Base-by-base conservation (phyloP, 148 eudicot species). In the Nyssa sinensis region DNA sequence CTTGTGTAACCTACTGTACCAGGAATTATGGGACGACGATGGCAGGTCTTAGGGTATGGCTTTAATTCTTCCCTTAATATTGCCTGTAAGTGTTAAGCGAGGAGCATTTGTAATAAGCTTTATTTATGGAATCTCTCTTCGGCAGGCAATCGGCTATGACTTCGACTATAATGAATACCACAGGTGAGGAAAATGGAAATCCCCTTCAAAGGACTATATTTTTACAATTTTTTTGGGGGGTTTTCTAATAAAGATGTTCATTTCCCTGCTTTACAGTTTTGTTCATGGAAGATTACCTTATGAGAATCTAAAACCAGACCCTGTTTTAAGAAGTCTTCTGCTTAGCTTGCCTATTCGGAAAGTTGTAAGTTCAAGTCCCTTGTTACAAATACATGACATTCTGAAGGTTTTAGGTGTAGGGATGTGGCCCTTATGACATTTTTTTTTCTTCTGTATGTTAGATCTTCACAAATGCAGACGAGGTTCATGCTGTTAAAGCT, bases 391-490 rank as follows among this genome's bases (percentile, higher is more conserved):
- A 32, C 1, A 4, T 12, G 23, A 41, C 57, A 12, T 3, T 25
- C 13, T 6, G 14, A 24, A 24, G 5, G 3, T 1, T 10, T 24
- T 14, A 37, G 30, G 23, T 63, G 53, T 41, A 31, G 30, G 7
- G 62, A 55, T 73, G 29, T 74, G 51, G n/a, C 16, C 16, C 51
- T 44, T 44, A 13, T 44, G 3, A 44, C 51, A 44, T 44, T 44
- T 2, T 44, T 44, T 44, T 44, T 44, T 13, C 51, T 44, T 44
- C 3, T 14, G 51, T 14, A 44, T 44, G 21, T 57, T 53, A 92
- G 98, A 92, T 94, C 47, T 94, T 94, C 77, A 92, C 97, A 49
- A 94, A 94, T 77, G 98, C 89, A 5, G 97, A 94, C 72, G 79
- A 81, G 76, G 75, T 76, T 39, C 98, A 94, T 64, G 91, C 93